Evolutionary conservation across 768 basidiomycete genomes (phyloP).

Genomic region (Pisolithus orientalis): DNA sequence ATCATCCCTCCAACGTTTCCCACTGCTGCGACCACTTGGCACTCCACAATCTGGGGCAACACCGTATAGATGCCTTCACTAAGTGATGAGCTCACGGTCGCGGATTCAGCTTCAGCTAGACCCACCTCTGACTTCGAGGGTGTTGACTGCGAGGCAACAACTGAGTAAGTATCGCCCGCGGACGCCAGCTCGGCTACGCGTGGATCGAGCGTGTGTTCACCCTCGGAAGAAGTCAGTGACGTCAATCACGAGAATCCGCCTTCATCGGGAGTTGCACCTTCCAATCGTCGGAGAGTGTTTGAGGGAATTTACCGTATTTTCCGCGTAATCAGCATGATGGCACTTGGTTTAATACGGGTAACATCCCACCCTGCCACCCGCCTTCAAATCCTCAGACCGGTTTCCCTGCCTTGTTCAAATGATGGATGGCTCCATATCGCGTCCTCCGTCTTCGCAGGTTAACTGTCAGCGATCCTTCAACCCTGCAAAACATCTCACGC

Average conservation of each 20-base stretch:
- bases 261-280: conserved; percentile 15
- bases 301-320: conserved; percentile 29
- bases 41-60: conserved; percentile 10
- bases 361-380: conserved; percentile 19
- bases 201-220: background rate
- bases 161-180: conserved; percentile 8
- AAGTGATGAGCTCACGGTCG: conserved; percentile 17
- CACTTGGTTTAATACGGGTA: conserved; percentile 10
- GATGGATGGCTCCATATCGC: conserved; percentile 9
- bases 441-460: conserved; percentile 10
- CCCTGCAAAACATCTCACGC: conserved; percentile 11
- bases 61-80: conserved; percentile 19
- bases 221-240: conserved; percentile 4
- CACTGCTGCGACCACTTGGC: conserved; percentile 26
- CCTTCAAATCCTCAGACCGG: conserved; percentile 16
- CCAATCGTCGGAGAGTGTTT: conserved; percentile 28
- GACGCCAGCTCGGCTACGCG: conserved; percentile 3
- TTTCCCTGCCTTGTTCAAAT: conserved; percentile 13
- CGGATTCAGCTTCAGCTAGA: conserved; percentile 13
- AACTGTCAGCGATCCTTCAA: conserved; percentile 10
- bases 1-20: conserved; percentile 23
- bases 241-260: conserved; percentile 11
- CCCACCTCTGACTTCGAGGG: conserved; percentile 14
- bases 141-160: conserved; percentile 5
- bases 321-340: conserved; percentile 15